Conservation (phyloP, 106 monocot species). For the Apostasia ramifera region DNA sequence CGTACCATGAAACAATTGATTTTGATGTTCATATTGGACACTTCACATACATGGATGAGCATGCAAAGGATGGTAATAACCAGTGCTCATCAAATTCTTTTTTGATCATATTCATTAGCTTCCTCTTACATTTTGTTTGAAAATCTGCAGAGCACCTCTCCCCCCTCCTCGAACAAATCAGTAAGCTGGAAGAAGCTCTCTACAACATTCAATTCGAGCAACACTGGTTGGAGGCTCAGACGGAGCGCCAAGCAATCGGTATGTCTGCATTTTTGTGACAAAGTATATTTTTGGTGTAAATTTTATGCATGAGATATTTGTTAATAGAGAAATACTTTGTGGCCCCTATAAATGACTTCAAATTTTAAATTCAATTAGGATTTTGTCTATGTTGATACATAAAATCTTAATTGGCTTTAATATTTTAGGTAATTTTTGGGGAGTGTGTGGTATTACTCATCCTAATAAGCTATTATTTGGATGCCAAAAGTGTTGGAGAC, state of each 20-base stretch:
- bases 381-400: too few relatives aligned
- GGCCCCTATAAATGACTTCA: too few relatives aligned
- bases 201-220: slow-evolving; percentile 95
- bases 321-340: too few relatives aligned
- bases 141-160: slow-evolving; percentile 64
- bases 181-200: slow-evolving; percentile 74
- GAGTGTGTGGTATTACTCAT: too few relatives aligned
- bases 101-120: background rate
- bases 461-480: too few relatives aligned
- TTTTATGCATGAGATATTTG: too few relatives aligned
- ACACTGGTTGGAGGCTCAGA: slow-evolving; percentile 97
- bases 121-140: background rate
- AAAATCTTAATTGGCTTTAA: too few relatives aligned
- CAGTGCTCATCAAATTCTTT: background rate
- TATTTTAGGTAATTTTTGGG: too few relatives aligned
- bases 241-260: slow-evolving; percentile 85
- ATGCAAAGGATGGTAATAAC: slow-evolving; percentile 86
- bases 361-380: too few relatives aligned
- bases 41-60: slow-evolving; percentile 63
- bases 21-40: slow-evolving; percentile 83
- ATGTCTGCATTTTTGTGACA: background rate
- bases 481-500: too few relatives aligned
- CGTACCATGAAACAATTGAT: slow-evolving; percentile 93
- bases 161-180: slow-evolving; percentile 76
- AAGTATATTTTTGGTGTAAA: too few relatives aligned